Conservation (phyloP, 1,284 basidiomycete genomes). For the Cystobasidium pallidum region DNA sequence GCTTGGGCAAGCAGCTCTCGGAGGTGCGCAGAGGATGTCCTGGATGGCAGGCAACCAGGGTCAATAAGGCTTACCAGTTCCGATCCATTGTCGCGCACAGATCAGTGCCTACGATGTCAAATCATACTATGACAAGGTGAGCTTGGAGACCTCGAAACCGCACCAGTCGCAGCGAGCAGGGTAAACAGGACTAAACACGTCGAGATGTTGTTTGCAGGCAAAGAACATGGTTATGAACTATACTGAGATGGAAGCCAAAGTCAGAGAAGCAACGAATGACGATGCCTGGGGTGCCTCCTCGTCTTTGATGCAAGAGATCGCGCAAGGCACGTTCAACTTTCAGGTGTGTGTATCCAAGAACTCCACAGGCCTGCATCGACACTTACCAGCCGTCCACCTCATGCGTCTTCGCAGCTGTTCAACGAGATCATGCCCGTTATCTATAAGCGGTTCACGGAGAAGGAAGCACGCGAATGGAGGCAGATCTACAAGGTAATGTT, state of each 20-base stretch:
- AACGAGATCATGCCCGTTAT: conserved; percentile 99
- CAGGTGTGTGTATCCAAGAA: conserved; percentile 58
- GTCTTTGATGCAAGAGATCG: conserved; percentile 98
- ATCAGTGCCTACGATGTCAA: conserved; percentile 91
- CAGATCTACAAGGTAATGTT: conserved; percentile 99
- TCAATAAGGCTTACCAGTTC: too few species aligned
- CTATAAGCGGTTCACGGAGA: conserved; percentile 67
- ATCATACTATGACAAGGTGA: conserved; percentile 64
- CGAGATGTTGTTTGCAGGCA: conserved; percentile 62
- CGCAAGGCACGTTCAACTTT: conserved; percentile 94
- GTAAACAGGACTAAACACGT: neutral
- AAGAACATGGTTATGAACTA: conserved; percentile 64
- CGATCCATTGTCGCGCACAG: conserved; percentile 53
- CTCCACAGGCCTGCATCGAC: too few species aligned
- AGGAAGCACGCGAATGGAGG: conserved; percentile 96
- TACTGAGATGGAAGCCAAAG: conserved; percentile 96
- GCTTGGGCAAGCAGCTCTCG: conserved; percentile 50
- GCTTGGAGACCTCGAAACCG: neutral
- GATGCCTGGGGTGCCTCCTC: conserved; percentile 99
- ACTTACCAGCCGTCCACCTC: too few species aligned
- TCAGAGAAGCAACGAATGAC: conserved; percentile 95
- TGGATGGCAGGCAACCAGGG: too few species aligned
- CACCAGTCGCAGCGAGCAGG: neutral
- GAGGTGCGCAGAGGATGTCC: too few species aligned
- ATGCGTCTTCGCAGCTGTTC: conserved; percentile 96